Evolutionary conservation across 345 rosid species (phyloP), one percentile per base, ranked within the genome.

Genomic region (Eutrema yunnanense): DNA sequence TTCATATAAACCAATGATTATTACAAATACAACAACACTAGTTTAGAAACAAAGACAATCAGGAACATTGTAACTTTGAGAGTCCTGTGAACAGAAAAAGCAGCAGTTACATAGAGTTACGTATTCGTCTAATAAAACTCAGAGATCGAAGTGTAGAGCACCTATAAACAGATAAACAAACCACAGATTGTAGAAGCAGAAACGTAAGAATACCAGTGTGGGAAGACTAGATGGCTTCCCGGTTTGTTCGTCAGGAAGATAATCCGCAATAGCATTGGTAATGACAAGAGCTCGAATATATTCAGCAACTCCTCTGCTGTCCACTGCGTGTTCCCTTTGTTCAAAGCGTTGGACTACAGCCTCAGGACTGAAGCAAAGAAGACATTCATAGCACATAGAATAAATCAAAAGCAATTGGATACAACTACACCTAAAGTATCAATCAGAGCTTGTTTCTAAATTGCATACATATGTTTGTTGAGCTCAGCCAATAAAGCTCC

Each of bases 151-250:
- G 0, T 30, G 27, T 14, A 63, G 54, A 62, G 30, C 3, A 63
- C 19, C 5, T 4, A 6, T 9, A 54, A 46, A 66, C 29, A 57
- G 11, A 56, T 9, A 37, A 56, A 44, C 8, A 1, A 22, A 22
- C 56, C 44, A 66, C 3, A 59, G 22, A 41, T 22, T 59, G 26
- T 61, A 68, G 8, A 51, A 51, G 37, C 14, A 63, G 42, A 29
- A 9, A 71, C 6, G 50, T 34, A 26, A 42, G 30, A 22, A 27
- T 86, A 95, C 98, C 96, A 95, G 72, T 30, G 90, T 68, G 60
- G 99, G 99, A 76, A 92, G 96, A 81, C 85, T 84, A 51, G 96
- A 80, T 46, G 90, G 87, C 81, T 85, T 92, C 68, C 94, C 96
- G 14, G 87, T 69, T 53, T 86, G 89, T 63, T 87, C 96, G 62